Base-by-base conservation (phyloP, 1,284 basidiomycete species). In the Filobasidium uniguttulatum region DNA sequence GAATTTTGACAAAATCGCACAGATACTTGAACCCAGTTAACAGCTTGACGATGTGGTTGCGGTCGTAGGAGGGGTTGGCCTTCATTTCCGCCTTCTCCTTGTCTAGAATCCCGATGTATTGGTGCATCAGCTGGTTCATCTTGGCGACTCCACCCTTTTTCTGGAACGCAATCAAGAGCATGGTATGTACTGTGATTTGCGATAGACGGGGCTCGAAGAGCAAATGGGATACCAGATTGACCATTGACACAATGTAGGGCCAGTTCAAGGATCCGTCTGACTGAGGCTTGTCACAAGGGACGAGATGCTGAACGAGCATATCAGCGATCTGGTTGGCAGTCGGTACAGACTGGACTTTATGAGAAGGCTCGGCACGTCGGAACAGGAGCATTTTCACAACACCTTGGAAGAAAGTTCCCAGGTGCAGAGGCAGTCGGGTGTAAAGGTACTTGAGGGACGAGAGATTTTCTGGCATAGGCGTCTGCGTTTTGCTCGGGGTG, bases 321-420 rank as follows among this genome's bases (percentile, higher is more conserved):
- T 10, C 23, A 8, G 87, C 83, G 33, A 98, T 69, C 22, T 79
- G 71, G 36, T 73, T 69, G 0, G 86, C 82, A 1, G 85, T 79
- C 10, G 77, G 75, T 10, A 73, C 61, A 9, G 91, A 83, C 60
- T 88, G 83, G 59, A 81, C 79, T 66, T 80, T 85, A 66, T 93
- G 88, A 3, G 75, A 62, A 1, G 77, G 58, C 60, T 98, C 93
- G 14, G 80, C 57, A 26, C 83, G 78, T 52, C 91, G 83, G 61
- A 86, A 80, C 10, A 70, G 66, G 64, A 96, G 82, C 63, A 94
- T 75, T 64, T 88, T 85, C 55, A 90, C 83, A 54, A 90, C 79
- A 15, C 85, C 81, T 76, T 87, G 85, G 71, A 94, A 89, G 65
- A 97, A 84, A 4, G 86, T 83, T 1, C 81, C 79, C 51, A 93